Base-by-base conservation (phyloP, 495 filamentous ascomycete species). In the Hypoxylon trugodes region DNA sequence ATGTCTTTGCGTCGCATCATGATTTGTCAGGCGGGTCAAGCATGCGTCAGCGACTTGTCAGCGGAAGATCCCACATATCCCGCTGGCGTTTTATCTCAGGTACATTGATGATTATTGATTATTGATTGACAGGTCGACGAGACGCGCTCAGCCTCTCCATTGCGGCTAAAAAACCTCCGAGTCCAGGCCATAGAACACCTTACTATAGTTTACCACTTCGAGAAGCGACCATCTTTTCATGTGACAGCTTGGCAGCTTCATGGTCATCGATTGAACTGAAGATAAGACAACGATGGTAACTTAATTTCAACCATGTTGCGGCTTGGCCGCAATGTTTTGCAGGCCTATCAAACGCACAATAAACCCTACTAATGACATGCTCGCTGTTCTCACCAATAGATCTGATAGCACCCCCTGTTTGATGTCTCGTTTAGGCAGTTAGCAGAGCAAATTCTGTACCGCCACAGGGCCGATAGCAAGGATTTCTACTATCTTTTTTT, bases 1-100 rank as follows among this genome's bases (percentile, higher is more conserved):
- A 16, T 37, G 12, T 52, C 16, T 28, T 40, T 26, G 12, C 21
- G 26, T 24, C 47, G 46, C 40, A 53, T 53, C 3, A 35, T 54
- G 45, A 52, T 67, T 67, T 61, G 25, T 57, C 40, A 61, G 40
- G 13, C 40, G 45, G 40, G 25, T 47, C 45, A 16, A 41, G 25
- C 7, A 3, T 53, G 43, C 40, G 64, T 61, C 64, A 61, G 64
- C 57, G 24, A 36, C 35, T 49, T 67, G 46, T 59, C 52, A 67
- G 57, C 61, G n/a, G n/a, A n/a, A n/a, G n/a, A n/a, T n/a, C n/a
- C n/a, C n/a, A n/a, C n/a, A n/a, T n/a, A n/a, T n/a, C n/a, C n/a
- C n/a, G n/a, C n/a, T n/a, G n/a, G n/a, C n/a, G n/a, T n/a, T n/a
- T n/a, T n/a, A n/a, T n/a, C n/a, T n/a, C n/a, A n/a, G n/a, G n/a